A percentile compares a stretch with the other conserved stretches of the same genome.
Evolutionary conservation across 164 flowering plant genomes (phyloP).

Genomic region (Tetracentron sinense): DNA sequence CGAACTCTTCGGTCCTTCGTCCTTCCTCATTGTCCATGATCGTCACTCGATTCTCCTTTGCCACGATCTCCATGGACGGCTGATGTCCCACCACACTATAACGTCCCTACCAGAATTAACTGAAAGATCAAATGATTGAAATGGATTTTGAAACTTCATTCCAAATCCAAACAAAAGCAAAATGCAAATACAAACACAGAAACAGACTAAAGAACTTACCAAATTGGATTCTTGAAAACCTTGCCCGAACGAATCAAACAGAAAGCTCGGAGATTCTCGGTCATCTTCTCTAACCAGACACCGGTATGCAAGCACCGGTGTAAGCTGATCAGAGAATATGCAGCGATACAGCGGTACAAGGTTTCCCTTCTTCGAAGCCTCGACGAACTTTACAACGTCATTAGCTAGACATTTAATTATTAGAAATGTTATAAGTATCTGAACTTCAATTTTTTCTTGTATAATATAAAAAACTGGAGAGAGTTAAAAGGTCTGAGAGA

Average conservation of each 20-base stretch:
- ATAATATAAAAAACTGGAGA: too few relatives aligned
- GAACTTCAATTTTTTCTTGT: too few relatives aligned
- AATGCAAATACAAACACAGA: neutral
- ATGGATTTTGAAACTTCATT: too few relatives aligned
- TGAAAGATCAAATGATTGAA: neutral
- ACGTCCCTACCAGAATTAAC: conserved; percentile 51
- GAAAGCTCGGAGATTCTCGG: conserved; percentile 77
- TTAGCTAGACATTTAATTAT: too few relatives aligned
- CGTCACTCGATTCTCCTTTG: conserved; percentile 60
- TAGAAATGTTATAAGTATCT: too few relatives aligned
- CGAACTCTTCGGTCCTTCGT: conserved; percentile 42
- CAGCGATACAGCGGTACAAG: conserved; percentile 55
- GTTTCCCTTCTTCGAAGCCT: conserved; percentile 62
- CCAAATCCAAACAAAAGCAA: too few relatives aligned
- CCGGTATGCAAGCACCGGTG: conserved; percentile 83
- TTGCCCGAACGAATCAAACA: conserved; percentile 74
- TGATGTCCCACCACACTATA: conserved; percentile 77
- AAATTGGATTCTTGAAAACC: conserved; percentile 39
- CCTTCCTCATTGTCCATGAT: conserved; percentile 62
- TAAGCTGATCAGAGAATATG: conserved; percentile 74
- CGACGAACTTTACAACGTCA: conserved; percentile 35
- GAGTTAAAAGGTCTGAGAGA: too few relatives aligned
- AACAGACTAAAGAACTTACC: conserved; percentile 28
- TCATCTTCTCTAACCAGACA: conserved; percentile 81
- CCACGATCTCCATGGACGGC: conserved; percentile 73